Conservation (phyloP, 148 eudicot genomes). For the Fallopia convolvulus region DNA sequence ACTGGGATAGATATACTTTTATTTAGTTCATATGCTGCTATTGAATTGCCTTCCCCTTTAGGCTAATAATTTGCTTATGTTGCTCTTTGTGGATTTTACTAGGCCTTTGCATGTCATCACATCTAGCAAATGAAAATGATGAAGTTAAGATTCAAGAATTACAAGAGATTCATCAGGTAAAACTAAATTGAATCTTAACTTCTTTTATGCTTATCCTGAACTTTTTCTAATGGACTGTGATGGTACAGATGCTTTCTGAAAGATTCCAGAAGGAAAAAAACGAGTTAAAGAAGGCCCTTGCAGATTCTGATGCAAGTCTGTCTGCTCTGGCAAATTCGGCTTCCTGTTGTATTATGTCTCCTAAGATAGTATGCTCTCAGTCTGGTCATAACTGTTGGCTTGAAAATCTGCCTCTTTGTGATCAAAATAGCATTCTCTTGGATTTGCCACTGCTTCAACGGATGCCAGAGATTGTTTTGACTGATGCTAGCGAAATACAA, state of each 20-base stretch:
- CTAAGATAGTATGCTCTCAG: conserved; percentile 35
- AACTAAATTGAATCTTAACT: conserved; percentile 7
- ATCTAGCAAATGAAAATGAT: conserved; percentile 29
- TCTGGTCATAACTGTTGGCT: conserved; percentile 56
- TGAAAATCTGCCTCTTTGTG: conserved; percentile 49
- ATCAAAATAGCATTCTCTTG: conserved; percentile 56
- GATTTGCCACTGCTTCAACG: conserved; percentile 65
- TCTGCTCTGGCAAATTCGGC: conserved; percentile 21
- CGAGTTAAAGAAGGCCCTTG: conserved; percentile 32
- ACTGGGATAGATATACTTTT: neutral
- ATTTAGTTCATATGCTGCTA: neutral
- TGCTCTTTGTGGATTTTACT: conserved; percentile 13
- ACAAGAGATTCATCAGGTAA: conserved; percentile 78
- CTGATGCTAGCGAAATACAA: conserved; percentile 37
- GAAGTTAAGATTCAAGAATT: conserved; percentile 39
- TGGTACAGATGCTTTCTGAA: conserved; percentile 41
- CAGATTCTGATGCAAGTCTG: conserved; percentile 19
- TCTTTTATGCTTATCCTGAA: neutral
- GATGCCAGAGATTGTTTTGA: conserved; percentile 37
- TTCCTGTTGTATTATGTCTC: conserved; percentile 48
- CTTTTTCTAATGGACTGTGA: conserved; percentile 5
- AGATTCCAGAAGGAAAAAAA: conserved; percentile 51
- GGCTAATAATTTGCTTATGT: neutral
- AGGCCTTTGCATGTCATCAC: conserved; percentile 77
- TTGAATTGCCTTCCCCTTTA: neutral